These are phyloP conservation scores for Xylaria sp. DNA, from an alignment of 2,329 filamentous ascomycete genomes.

Conservation along the genomic window DNA sequence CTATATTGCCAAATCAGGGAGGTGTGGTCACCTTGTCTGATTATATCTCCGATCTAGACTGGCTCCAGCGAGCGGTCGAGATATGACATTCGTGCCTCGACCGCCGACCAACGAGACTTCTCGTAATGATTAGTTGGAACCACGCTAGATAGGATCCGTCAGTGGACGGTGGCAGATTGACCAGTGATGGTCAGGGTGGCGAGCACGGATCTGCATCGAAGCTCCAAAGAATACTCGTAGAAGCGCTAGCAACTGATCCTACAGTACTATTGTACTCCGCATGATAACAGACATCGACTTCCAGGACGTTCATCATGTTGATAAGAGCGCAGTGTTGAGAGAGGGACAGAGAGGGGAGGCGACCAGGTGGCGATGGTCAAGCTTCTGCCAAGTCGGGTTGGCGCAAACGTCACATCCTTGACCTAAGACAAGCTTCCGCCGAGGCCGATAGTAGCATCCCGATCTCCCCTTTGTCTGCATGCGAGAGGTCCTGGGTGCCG, in stretches of 20 bases:
- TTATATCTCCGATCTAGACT: slow-evolving; percentile 34
- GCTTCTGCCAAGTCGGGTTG: slow-evolving; percentile 39
- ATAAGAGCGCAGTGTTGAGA: not conserved
- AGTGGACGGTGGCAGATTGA: not conserved
- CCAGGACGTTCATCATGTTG: not conserved
- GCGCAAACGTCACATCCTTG: slow-evolving; percentile 16
- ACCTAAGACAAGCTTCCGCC: slow-evolving; percentile 35
- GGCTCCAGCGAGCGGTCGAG: slow-evolving; percentile 28
- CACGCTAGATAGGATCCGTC: not conserved
- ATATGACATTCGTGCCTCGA: slow-evolving; percentile 23
- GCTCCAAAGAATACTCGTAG: slow-evolving; percentile 28
- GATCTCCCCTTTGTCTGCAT: not conserved
- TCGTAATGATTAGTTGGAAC: slow-evolving; percentile 30
- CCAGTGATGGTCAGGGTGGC: slow-evolving; percentile 24
- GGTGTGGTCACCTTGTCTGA: slow-evolving; percentile 35
- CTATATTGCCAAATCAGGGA: slow-evolving; percentile 36
- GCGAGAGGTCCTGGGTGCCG: slow-evolving; percentile 11
- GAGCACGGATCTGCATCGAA: slow-evolving; percentile 33
- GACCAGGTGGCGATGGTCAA: slow-evolving; percentile 32
- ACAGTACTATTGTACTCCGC: not conserved
- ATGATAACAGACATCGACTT: not conserved
- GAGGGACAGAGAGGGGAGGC: slow-evolving; percentile 1
- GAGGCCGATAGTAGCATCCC: slow-evolving; percentile 3
- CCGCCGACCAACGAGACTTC: slow-evolving; percentile 17
- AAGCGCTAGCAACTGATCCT: slow-evolving; percentile 1